Percentiles rank a stretch among this genome's conserved stretches.
Conservation (phyloP, 2,329 filamentous ascomycete genomes). For the Beauveria caledonica region DNA sequence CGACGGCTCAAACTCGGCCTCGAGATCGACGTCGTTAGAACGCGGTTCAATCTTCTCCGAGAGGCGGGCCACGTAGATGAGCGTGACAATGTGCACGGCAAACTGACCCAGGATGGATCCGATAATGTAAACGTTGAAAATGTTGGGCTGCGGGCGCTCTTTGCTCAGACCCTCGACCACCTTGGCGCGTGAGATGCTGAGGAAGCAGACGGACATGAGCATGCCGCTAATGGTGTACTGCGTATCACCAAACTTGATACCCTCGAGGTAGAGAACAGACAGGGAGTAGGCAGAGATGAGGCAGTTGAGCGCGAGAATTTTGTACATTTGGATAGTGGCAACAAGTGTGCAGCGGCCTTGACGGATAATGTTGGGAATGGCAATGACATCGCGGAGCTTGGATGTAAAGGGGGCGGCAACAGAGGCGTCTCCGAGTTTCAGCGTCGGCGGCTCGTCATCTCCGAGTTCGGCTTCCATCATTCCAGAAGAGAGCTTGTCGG, state of each 20-base stretch:
- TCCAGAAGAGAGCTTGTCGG: conserved; percentile 74
- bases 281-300: conserved; percentile 96
- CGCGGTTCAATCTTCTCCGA: conserved; percentile 76
- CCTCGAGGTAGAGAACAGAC: conserved; percentile 91
- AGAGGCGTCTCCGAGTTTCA: conserved; percentile 95
- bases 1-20: conserved; percentile 88
- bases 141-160: conserved; percentile 95
- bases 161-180: conserved; percentile 93
- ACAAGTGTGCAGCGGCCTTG: conserved; percentile 96
- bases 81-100: conserved; percentile 84
- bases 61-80: conserved; percentile 88
- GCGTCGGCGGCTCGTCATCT: conserved; percentile 83
- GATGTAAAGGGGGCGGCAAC: conserved; percentile 96
- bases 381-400: conserved; percentile 93
- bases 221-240: conserved; percentile 98
- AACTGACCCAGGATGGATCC: conserved; percentile 96
- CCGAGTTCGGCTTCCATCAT: conserved; percentile 90
- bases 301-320: conserved; percentile 95
- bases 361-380: conserved; percentile 95
- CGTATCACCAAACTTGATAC: conserved; percentile 97
- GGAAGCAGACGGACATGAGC: conserved; percentile 99
- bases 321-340: conserved; percentile 99
- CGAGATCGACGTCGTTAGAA: conserved; percentile 65
- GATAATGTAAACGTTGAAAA: conserved; percentile 98
- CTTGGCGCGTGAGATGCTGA: conserved; percentile 95